Percentiles rank a stretch among this genome's conserved stretches.
phyloP scores from a whole-genome alignment of 306 rosid genomes.

The Rosa rugosa region DNA sequence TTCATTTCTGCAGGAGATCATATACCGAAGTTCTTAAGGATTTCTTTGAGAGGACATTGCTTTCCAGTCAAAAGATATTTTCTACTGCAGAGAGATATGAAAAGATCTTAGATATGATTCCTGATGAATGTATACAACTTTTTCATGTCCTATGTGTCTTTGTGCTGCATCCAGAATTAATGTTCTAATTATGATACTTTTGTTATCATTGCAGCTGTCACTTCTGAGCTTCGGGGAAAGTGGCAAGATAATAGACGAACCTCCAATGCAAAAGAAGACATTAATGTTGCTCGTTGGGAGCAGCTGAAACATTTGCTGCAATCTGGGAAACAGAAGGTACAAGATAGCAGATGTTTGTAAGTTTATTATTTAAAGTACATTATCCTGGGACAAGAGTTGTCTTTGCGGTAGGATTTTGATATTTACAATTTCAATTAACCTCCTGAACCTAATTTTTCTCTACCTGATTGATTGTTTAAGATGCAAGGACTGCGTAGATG shows the following conservation, averaged over 20 bases:
- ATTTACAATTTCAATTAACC: not conserved
- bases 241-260: conserved; percentile 76
- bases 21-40: conserved; percentile 69
- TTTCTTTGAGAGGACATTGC: conserved; percentile 65
- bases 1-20: conserved; percentile 60
- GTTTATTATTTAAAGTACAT: not conserved
- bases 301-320: conserved; percentile 71
- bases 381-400: not conserved
- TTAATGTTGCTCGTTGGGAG: conserved; percentile 75
- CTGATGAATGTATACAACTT: conserved; percentile 61
- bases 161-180: conserved; percentile 13
- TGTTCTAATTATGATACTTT: conserved; percentile 18
- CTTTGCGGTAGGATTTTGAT: not conserved
- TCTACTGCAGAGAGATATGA: conserved; percentile 80
- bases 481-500: conserved; percentile 64
- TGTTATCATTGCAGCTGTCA: conserved; percentile 61
- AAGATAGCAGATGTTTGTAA: conserved; percentile 5
- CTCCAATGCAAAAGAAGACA: conserved; percentile 60
- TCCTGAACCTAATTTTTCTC: conserved; percentile 3
- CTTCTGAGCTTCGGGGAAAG: conserved; percentile 81
- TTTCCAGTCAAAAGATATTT: conserved; percentile 62
- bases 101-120: conserved; percentile 77
- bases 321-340: conserved; percentile 76
- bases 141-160: not conserved
- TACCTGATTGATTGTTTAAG: conserved; percentile 29